Evolutionary conservation across 2,329 filamentous ascomycete species (phyloP).

Genomic region (Botryotinia convoluta): DNA sequence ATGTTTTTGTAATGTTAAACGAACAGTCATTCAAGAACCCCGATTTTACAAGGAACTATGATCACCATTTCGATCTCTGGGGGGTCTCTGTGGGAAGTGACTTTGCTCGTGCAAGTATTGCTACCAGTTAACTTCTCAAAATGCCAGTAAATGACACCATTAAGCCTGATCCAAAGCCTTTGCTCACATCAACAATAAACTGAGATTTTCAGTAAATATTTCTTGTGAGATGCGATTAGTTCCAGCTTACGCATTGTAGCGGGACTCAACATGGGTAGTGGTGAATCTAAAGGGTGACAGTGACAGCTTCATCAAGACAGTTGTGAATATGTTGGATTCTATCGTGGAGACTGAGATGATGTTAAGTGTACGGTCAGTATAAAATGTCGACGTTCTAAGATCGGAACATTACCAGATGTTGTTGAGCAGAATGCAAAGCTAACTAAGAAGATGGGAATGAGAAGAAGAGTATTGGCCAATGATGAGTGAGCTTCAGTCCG

Average conservation of each 20-base stretch:
- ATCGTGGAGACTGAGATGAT: too few relatives aligned
- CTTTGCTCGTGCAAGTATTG: neutral
- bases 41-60: neutral
- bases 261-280: rapidly evolving
- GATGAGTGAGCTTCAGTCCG: neutral
- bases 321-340: too few relatives aligned
- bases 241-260: too few relatives aligned
- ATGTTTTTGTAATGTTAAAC: neutral
- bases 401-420: neutral
- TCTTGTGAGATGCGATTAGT: too few relatives aligned
- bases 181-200: too few relatives aligned
- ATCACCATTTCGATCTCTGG: neutral
- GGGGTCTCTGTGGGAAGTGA: rapidly evolving
- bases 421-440: neutral
- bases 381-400: neutral
- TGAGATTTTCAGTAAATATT: rapidly evolving
- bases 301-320: too few relatives aligned
- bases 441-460: rapidly evolving
- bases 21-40: neutral
- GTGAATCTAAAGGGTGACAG: too few relatives aligned
- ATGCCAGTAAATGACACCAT: neutral
- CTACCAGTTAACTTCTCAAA: neutral
- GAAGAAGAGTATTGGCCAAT: neutral
- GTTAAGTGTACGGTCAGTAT: neutral
- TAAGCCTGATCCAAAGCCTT: neutral